Base-by-base conservation (phyloP, 495 filamentous ascomycete species). In the Pyrenopolyporus hunteri region DNA sequence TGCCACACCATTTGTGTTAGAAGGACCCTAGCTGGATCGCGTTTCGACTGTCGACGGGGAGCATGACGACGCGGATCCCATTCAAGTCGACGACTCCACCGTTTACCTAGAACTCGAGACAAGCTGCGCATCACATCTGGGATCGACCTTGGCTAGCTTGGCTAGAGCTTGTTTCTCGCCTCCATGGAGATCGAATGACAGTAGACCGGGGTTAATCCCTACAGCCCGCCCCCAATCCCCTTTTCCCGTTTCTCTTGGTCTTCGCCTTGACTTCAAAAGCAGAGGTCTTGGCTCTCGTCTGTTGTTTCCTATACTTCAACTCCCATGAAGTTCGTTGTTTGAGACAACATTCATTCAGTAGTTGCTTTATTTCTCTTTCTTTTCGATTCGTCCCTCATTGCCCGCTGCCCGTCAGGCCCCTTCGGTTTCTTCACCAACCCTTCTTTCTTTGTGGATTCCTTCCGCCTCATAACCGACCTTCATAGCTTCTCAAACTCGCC, bases 101-200 rank as follows among this genome's bases (percentile, higher is more conserved):
- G 62, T 46, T 28, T 40, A 31, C 37, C 33, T 42, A 22, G 14
- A 51, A 57, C 51, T 60, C 63, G 63, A 66, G 52, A 66, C 63
- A 66, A 26, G 19, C 31, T 51, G 32, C 44, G 63, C 63, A 52
- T 66, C 63, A 66, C 6, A 57, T 60, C 57, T 50, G 37, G 59
- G 63, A 60, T 66, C 52, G 57, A 42, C 63, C 51, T 57, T 66
- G 42, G 63, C 63, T 60, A 66, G 37, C 63, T 66, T 60, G 52
- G 57, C 63, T 57, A 57, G 63, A 60, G 57, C 63, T 66, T 66
- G 63, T 66, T 66, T 60, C 63, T 55, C 31, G 56, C 57, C 49
- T 48, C 54, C 49, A 56, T 49, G 45, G 29, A 47, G 63, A 60
- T 66, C 63, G 63, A 57, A 66, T 61, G 63, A 60, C 57, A 51